Base-by-base conservation (phyloP, 2,329 filamentous ascomycete species). In the Fusarium chlamydosporum region DNA sequence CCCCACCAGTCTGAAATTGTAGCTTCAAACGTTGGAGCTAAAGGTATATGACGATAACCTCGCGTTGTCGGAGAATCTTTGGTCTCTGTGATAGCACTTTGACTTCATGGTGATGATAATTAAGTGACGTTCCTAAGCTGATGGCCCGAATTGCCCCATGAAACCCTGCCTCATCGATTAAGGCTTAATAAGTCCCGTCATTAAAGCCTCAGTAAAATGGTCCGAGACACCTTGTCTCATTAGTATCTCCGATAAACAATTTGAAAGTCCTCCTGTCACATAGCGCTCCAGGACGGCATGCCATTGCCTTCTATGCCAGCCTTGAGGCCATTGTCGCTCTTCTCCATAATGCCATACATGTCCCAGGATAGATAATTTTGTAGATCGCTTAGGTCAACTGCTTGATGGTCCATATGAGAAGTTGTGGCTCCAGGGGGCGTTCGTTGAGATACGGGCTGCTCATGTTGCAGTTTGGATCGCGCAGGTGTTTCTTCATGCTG, bases 331-430 rank as follows among this genome's bases (percentile, higher is more conserved):
- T 76, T 73, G 10, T 79, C 79, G 33, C 77, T 78, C 75, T 81
- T 78, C 60, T 81, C 79, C 76, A 80, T 79, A 35, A 81, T 79
- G 20, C 79, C 79, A 48, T 80, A 79, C 76, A 81, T 78, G 54
- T 81, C 79, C 79, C 79, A 80, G 7, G 78, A 78, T 51, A 80
- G 52, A 40, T 79, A 80, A 57, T 76, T 80, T 52, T 80, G 78
- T 57, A 81, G 56, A 57, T 81, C 79, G 29, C 78, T 78, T 12
- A 80, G 67, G 52, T 80, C 79, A 6, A 81, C 74, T 27, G 76
- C 76, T n/a, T 75, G 56, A 29, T 79, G 74, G 23, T 76, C 75
- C 77, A 80, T 79, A 16, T 74, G 65, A 18, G 68, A 55, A n/a
- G 67, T 46, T 15, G 66, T 50, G 12, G 60, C 47, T 15, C 68